Conservation (phyloP, 2,329 filamentous ascomycete genomes). For the Aspergillus fumigatiaffinis region DNA sequence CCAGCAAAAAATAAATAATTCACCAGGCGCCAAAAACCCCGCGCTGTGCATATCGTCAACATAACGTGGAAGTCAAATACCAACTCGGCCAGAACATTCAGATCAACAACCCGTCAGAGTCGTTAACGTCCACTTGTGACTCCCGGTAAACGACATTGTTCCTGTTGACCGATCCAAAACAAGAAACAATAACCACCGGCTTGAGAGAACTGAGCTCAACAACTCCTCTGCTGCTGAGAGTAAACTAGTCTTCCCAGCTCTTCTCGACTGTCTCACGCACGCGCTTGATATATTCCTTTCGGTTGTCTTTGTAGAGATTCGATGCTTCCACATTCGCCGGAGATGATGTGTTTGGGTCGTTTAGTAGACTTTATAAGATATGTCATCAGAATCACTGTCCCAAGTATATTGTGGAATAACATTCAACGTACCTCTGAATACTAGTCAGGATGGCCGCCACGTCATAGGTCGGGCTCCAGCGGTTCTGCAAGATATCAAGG, state of each 20-base stretch:
- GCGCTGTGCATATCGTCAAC: constrained; percentile 39
- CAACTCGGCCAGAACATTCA: constrained; percentile 10
- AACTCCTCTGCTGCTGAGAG: neutral
- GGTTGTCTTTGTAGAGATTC: constrained; percentile 97
- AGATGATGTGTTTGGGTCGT: constrained; percentile 97
- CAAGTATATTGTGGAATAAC: neutral
- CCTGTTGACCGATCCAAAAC: neutral
- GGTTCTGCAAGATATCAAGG: constrained; percentile 92
- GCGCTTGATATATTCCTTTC: constrained; percentile 91
- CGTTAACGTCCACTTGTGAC: neutral
- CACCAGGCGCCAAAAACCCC: constrained; percentile 41
- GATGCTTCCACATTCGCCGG: constrained; percentile 97
- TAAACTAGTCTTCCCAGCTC: constrained; percentile 84
- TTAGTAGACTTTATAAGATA: constrained; percentile 65
- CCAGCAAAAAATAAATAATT: constrained; percentile 15
- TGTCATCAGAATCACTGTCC: neutral
- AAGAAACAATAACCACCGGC: neutral
- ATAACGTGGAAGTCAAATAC: constrained; percentile 12
- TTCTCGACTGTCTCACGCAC: constrained; percentile 97
- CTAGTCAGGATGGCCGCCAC: constrained; percentile 95
- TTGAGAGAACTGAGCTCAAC: neutral
- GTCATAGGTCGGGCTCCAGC: constrained; percentile 98
- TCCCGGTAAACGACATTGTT: neutral
- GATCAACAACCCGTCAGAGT: constrained; percentile 5
- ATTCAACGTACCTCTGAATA: constrained; percentile 74